phyloP scores from a whole-genome alignment of 306 rosid species.

The Dryas alaskensis region DNA sequence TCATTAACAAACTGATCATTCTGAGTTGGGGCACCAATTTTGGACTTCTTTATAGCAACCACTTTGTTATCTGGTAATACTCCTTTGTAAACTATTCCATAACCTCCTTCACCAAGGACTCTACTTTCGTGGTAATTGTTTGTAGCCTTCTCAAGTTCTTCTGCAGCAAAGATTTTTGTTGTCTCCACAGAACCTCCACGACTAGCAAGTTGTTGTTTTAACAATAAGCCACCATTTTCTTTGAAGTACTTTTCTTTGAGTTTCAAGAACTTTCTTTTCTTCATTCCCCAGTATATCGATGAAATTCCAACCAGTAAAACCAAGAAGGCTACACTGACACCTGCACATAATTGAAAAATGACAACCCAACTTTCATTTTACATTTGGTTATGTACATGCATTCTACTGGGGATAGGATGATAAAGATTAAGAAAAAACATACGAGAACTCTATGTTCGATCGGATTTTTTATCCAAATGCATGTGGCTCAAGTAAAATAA shows the following conservation, averaged over 20 bases:
- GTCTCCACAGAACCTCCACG: background rate
- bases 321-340: conserved; percentile 11
- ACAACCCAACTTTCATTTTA: too few species aligned
- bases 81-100: conserved; percentile 21
- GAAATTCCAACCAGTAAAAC: background rate
- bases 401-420: too few species aligned
- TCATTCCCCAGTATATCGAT: conserved; percentile 13
- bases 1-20: conserved; percentile 30
- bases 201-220: background rate
- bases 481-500: too few species aligned
- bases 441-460: too few species aligned
- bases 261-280: conserved; percentile 13
- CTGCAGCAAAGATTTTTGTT: conserved; percentile 6
- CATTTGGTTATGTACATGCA: too few species aligned
- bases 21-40: conserved; percentile 5
- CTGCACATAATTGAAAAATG: background rate
- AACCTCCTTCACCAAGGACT: conserved; percentile 20
- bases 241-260: conserved; percentile 20
- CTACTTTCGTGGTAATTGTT: background rate
- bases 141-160: conserved; percentile 16
- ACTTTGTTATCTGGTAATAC: background rate
- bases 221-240: conserved; percentile 24
- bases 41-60: conserved; percentile 33
- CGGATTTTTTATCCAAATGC: too few species aligned
- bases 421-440: too few species aligned